phyloP scores from a whole-genome alignment of 768 basidiomycete species.

The Hemileccinum rubropunctum region DNA sequence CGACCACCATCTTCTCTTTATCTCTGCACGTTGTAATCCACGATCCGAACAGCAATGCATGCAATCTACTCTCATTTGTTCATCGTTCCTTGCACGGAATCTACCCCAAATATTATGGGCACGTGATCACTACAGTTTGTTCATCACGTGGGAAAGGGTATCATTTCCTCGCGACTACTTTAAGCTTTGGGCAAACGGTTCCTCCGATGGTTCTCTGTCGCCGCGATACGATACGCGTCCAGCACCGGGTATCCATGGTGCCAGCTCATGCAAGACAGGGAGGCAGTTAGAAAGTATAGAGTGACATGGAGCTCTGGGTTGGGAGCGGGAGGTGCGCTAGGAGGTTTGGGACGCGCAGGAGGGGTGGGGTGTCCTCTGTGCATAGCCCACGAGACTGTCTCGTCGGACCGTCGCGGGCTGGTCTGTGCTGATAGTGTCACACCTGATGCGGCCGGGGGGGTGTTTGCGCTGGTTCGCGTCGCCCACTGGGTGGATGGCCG shows the following conservation, averaged over 20 bases:
- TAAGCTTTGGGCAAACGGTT: slow-evolving; percentile 3
- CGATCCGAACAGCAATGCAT: slow-evolving; percentile 23
- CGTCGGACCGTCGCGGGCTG: slow-evolving; percentile 1
- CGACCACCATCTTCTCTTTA: slow-evolving; percentile 10
- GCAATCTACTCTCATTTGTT: slow-evolving; percentile 13
- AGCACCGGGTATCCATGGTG: not conserved
- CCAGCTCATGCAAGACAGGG: not conserved
- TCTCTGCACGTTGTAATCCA: slow-evolving; percentile 28
- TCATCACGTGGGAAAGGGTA: slow-evolving; percentile 23
- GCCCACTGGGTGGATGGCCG: slow-evolving; percentile 4
- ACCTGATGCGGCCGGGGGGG: slow-evolving; percentile 1
- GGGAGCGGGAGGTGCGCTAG: not conserved
- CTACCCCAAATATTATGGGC: slow-evolving; percentile 1
- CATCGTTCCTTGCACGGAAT: not conserved
- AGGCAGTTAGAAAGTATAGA: slow-evolving; percentile 1
- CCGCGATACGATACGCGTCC: slow-evolving; percentile 1
- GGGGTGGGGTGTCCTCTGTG: not conserved
- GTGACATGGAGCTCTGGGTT: not conserved
- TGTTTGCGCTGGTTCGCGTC: slow-evolving; percentile 10
- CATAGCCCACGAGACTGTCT: not conserved
- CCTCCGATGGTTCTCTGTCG: slow-evolving; percentile 4
- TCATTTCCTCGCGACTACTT: slow-evolving; percentile 2
- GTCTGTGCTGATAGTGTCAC: not conserved
- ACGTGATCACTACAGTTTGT: slow-evolving; percentile 18
- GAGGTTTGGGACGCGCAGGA: slow-evolving; percentile 8